Percentiles rank a stretch among this genome's conserved stretches.
phyloP scores from a whole-genome alignment of 2,329 filamentous ascomycete genomes.

The Lasiodiplodia gonubiensis region DNA sequence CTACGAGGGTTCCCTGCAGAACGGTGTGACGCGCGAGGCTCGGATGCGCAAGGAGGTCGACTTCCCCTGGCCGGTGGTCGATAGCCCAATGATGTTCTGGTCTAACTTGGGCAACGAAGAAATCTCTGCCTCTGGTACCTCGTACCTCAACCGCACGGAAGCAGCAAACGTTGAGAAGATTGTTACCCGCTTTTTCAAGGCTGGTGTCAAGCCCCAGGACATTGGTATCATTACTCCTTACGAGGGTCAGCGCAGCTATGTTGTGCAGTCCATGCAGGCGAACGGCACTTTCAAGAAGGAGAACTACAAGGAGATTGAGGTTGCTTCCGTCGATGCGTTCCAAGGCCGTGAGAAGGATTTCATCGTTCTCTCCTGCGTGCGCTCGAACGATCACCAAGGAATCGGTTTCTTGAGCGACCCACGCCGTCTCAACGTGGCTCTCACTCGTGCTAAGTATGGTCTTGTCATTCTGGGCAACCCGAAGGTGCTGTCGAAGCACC shows the following conservation, averaged over 20 bases:
- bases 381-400: constrained; percentile 98
- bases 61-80: constrained; percentile 94
- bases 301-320: constrained; percentile 97
- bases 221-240: constrained; percentile 99
- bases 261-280: constrained; percentile 99
- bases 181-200: constrained; percentile 98
- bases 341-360: constrained; percentile 99
- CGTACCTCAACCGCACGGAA: constrained; percentile 96
- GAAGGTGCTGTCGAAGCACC: constrained; percentile 96
- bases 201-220: constrained; percentile 88
- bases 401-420: constrained; percentile 99
- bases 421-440: constrained; percentile 92
- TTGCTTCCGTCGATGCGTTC: constrained; percentile 97
- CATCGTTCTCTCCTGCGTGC: constrained; percentile 95
- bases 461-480: constrained; percentile 96
- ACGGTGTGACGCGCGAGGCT: constrained; percentile 89
- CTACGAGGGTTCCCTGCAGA: constrained; percentile 96
- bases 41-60: constrained; percentile 91
- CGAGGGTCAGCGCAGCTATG: constrained; percentile 96
- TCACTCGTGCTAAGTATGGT: constrained; percentile 96
- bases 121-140: constrained; percentile 96
- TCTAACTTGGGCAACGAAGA: constrained; percentile 97
- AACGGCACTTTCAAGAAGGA: constrained; percentile 98
- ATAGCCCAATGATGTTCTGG: constrained; percentile 99
- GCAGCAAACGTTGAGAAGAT: constrained; percentile 98